Evolutionary conservation across 2,329 filamentous ascomycete species (phyloP).

Genomic region (Ilyonectria destructans): DNA sequence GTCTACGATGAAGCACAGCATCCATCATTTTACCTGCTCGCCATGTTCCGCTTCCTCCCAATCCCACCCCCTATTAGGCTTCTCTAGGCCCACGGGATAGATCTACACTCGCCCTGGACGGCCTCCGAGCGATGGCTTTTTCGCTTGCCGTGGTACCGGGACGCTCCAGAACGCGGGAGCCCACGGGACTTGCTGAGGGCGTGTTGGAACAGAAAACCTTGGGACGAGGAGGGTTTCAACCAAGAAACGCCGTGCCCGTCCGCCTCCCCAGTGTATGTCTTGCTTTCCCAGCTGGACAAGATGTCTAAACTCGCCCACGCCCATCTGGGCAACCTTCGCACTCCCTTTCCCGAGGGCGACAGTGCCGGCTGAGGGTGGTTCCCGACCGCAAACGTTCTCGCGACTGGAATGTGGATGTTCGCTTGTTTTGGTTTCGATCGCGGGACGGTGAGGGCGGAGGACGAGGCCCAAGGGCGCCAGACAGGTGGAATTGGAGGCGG

Average conservation of each 20-base stretch:
- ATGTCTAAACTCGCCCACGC: slow-evolving; percentile 7
- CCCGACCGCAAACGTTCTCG: slow-evolving; percentile 23
- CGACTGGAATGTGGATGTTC: slow-evolving; percentile 31
- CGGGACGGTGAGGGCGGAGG: slow-evolving; percentile 11
- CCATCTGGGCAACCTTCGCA: background rate
- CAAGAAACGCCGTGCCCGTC: slow-evolving; percentile 7
- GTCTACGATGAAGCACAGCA: background rate
- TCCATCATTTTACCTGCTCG: background rate
- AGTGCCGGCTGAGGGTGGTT: background rate
- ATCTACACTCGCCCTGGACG: background rate
- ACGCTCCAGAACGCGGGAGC: slow-evolving; percentile 23
- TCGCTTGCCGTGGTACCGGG: slow-evolving; percentile 19
- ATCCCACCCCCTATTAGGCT: background rate
- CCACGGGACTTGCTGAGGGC: slow-evolving; percentile 17
- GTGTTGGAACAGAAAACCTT: slow-evolving; percentile 6
- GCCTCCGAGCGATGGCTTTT: slow-evolving; percentile 6
- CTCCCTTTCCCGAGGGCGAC: slow-evolving; percentile 14
- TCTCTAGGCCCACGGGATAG: background rate
- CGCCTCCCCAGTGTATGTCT: background rate
- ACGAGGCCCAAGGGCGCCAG: background rate
- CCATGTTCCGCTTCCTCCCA: background rate
- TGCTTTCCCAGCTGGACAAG: background rate
- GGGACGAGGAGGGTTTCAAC: background rate
- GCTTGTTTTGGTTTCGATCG: slow-evolving; percentile 8
- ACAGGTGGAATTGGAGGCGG: background rate